Evolutionary conservation across 2,329 filamentous ascomycete genomes (phyloP), one percentile per base, ranked within the genome.

Genomic region (Talaromyces sp.): DNA sequence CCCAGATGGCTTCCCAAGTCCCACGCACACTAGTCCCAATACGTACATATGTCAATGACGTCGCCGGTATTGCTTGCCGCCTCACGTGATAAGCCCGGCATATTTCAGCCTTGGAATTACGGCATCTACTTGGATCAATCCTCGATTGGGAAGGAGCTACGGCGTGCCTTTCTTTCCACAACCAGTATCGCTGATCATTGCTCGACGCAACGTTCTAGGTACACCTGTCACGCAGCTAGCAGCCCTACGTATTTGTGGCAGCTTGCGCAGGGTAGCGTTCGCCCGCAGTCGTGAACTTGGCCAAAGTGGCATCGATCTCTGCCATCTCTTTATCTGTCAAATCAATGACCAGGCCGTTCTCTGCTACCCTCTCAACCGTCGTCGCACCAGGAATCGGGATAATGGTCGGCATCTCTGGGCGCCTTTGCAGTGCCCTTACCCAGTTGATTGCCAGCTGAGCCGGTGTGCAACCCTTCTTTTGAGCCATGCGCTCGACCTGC

Each of bases 391-490:
- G 78, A 60, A 81, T 80, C 0, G 79, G 79, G 31, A 80, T 75
- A 25, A 69, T 71, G 60, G 76, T 79, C 63, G 80, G 73, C 44
- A 60, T 60, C 3, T 44, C 58, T 11, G 58, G 31, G 52, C 58
- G 58, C 23, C 2, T 75, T 74, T 35, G 73, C 72, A 8, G 83
- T 71, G 58, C 42, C 31, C 42, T 48, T 8, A 46, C 48, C 82
- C 82, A 84, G 18, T 75, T 77, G 33, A 84, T 71, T 0, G 78
- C 82, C 40, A 83, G 71, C 71, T 84, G 82, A 3, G 77, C 75
- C 4, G 77, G 73, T 3, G 79, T 74, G 33, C 75, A 69, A 12
- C 74, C 75, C 67, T 82, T 83, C 18, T 33, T 46, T 63, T 74
- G 63, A 0, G 81, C 82, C 50, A 84, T 69, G 21, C 73, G 71